Evolutionary conservation across 768 basidiomycete species (phyloP).

Genomic region (Suillus clintonianus): DNA sequence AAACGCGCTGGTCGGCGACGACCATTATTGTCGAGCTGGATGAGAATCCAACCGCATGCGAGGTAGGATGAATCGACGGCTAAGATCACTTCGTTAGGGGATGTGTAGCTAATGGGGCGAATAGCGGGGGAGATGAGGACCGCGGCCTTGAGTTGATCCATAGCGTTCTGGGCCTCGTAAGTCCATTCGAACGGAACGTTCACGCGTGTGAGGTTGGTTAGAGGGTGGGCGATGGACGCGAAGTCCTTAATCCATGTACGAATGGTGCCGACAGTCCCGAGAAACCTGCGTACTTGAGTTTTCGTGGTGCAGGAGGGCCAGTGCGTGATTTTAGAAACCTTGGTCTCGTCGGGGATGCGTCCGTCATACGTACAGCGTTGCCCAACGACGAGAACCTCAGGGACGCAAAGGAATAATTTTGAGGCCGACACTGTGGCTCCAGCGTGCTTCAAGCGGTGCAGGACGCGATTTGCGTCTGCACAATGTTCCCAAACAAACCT

Average conservation of each 20-base stretch:
- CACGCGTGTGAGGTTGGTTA: constrained; percentile 16
- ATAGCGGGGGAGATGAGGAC: constrained; percentile 34
- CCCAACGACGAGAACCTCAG: constrained; percentile 23
- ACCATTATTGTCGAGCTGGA: constrained; percentile 27
- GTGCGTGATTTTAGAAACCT: constrained; percentile 8
- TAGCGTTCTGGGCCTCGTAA: too few relatives aligned
- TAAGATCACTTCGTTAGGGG: constrained; percentile 26
- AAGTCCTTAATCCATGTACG: constrained; percentile 35
- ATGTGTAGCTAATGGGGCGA: constrained; percentile 34
- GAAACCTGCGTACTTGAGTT: constrained; percentile 29
- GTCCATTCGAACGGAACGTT: too few relatives aligned
- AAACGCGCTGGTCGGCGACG: constrained; percentile 26
- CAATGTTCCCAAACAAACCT: constrained; percentile 35
- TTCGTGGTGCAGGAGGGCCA: constrained; percentile 23
- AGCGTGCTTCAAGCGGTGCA: constrained; percentile 33
- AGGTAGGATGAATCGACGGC: constrained; percentile 39
- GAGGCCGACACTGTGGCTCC: constrained; percentile 40
- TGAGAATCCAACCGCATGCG: constrained; percentile 40
- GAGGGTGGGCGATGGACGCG: constrained; percentile 18
- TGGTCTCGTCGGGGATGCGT: constrained; percentile 25
- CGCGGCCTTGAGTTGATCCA: too few relatives aligned
- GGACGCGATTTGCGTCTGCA: constrained; percentile 33
- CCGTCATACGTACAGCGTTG: constrained; percentile 30
- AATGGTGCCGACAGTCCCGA: constrained; percentile 29
- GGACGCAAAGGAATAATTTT: constrained; percentile 32